Conservation (phyloP, 306 rosid genomes). For the Begonia fuchsioides region DNA sequence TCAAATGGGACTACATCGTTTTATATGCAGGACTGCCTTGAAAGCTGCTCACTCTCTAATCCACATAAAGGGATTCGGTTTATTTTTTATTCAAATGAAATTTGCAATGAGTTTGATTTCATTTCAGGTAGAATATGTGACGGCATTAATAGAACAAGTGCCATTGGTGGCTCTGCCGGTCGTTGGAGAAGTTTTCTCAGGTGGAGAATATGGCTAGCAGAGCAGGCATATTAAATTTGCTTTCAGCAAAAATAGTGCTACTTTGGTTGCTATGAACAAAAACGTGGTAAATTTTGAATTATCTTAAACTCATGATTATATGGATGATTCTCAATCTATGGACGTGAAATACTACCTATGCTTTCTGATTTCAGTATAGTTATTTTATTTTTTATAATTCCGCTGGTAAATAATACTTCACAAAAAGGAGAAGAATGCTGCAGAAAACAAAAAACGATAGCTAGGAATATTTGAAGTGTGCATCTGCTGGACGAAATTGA, state of each 20-base stretch:
- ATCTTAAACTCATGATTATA: slow-evolving; percentile 6
- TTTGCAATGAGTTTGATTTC: neutral
- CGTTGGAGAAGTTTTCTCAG: slow-evolving; percentile 18
- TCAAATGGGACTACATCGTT: slow-evolving; percentile 50
- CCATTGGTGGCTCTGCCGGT: slow-evolving; percentile 89
- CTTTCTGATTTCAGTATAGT: no score
- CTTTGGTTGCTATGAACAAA: slow-evolving; percentile 49
- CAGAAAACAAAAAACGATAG: no score
- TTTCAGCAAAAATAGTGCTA: slow-evolving; percentile 61
- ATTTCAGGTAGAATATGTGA: slow-evolving; percentile 60
- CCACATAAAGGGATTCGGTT: slow-evolving; percentile 17
- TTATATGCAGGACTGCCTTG: slow-evolving; percentile 65
- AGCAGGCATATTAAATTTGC: slow-evolving; percentile 72
- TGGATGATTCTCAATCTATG: no score
- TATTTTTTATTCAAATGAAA: slow-evolving; percentile 1
- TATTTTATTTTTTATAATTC: no score
- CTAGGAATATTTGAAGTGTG: no score
- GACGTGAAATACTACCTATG: no score
- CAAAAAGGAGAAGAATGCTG: no score
- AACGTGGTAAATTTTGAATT: slow-evolving; percentile 22
- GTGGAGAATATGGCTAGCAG: slow-evolving; percentile 20
- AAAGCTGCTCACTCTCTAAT: slow-evolving; percentile 46
- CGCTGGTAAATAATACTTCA: no score
- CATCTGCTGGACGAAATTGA: no score
- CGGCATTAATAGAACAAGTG: slow-evolving; percentile 45